A percentile compares a stretch with the other conserved stretches of the same genome.
phyloP scores from a whole-genome alignment of 2,329 filamentous ascomycete species.

The Xylaria digitata region DNA sequence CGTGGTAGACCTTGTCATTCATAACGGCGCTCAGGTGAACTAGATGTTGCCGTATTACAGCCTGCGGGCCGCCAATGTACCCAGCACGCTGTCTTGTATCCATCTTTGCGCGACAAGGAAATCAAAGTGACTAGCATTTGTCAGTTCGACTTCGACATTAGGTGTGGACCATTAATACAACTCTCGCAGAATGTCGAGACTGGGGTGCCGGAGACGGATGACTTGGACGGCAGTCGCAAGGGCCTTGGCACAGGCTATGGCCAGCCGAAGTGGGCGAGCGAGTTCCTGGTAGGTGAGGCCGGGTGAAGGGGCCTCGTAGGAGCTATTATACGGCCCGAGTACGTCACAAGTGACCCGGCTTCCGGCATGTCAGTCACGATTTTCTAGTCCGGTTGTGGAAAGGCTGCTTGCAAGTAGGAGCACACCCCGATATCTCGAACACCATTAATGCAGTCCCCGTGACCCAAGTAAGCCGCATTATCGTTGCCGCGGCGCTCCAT shows the following conservation, averaged over 20 bases:
- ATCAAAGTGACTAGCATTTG: conserved; percentile 71
- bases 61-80: conserved; percentile 79
- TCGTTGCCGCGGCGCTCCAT: not conserved
- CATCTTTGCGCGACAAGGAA: not conserved
- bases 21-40: conserved; percentile 85
- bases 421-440: conserved; percentile 82
- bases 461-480: not conserved
- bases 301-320: conserved; percentile 80
- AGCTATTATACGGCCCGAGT: conserved; percentile 83
- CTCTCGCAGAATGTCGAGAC: conserved; percentile 75
- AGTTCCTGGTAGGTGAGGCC: conserved; percentile 79
- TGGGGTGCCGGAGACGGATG: conserved; percentile 78
- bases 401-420: conserved; percentile 83
- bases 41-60: conserved; percentile 84
- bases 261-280: conserved; percentile 81
- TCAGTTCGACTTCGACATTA: conserved; percentile 84
- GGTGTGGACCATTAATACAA: conserved; percentile 84
- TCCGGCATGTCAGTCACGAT: conserved; percentile 82
- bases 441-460: conserved; percentile 75
- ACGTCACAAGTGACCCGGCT: conserved; percentile 79
- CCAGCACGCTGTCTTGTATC: conserved; percentile 67
- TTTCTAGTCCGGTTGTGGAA: conserved; percentile 89
- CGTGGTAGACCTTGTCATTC: conserved; percentile 77
- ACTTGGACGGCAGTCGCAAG: conserved; percentile 78
- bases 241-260: conserved; percentile 90